Evolutionary conservation across 202 grass and related monocot species (phyloP).

Genomic region (Setaria italica): DNA sequence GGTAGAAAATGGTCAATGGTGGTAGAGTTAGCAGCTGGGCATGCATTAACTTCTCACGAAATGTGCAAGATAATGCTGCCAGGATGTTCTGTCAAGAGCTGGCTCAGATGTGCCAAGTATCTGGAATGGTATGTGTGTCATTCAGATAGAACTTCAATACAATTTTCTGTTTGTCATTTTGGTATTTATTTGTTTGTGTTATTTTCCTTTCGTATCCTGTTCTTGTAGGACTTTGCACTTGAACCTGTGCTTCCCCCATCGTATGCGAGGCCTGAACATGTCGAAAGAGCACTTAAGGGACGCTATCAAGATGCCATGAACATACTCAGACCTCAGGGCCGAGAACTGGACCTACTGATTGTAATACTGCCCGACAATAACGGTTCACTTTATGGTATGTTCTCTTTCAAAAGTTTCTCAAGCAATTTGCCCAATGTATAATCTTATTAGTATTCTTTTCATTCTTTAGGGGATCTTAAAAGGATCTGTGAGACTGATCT

Average conservation of each 20-base stretch:
- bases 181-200: slow-evolving; percentile 33
- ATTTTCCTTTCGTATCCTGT: background rate
- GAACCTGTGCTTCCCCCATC: slow-evolving; percentile 72
- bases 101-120: slow-evolving; percentile 91
- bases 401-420: slow-evolving; percentile 26
- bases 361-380: slow-evolving; percentile 98
- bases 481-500: slow-evolving; percentile 99
- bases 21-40: slow-evolving; percentile 82
- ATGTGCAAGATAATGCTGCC: slow-evolving; percentile 77
- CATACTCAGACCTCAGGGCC: slow-evolving; percentile 62
- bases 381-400: slow-evolving; percentile 92
- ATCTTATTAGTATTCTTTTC: slow-evolving; percentile 41
- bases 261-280: slow-evolving; percentile 78
- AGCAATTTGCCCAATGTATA: background rate
- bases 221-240: slow-evolving; percentile 73
- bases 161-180: slow-evolving; percentile 7
- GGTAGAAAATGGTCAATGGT: slow-evolving; percentile 96
- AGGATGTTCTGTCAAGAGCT: slow-evolving; percentile 83
- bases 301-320: slow-evolving; percentile 84
- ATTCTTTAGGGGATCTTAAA: slow-evolving; percentile 82
- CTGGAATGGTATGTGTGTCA: slow-evolving; percentile 83
- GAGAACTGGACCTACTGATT: slow-evolving; percentile 88
- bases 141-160: slow-evolving; percentile 24
- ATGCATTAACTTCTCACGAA: slow-evolving; percentile 90
- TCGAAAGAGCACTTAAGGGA: slow-evolving; percentile 86